Base-by-base conservation (phyloP, 31 red algal species). In the Endocladia muricata region DNA sequence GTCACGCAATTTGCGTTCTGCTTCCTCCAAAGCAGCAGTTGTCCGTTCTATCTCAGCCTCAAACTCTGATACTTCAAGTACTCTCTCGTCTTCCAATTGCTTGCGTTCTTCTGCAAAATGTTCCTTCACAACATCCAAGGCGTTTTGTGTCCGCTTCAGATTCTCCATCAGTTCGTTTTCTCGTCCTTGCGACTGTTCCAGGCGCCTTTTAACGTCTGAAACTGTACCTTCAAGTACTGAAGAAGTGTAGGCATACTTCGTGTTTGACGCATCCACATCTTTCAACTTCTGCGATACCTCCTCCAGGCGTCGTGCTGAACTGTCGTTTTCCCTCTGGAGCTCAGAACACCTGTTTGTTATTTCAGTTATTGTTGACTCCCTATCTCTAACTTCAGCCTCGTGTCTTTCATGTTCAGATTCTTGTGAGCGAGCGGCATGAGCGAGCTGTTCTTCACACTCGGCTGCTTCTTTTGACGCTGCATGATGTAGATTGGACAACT, bases 31-130 rank as follows among this genome's bases (percentile, higher is more conserved):
- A 22, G 29, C n/a, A 47, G 43, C n/a, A 44, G 26, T 47, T 17
- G 13, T 43, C 15, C 38, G 67, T 43, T 71, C 67, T 49, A 71
- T 44, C 51, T 71, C 67, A 25, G 29, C 38, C 38, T 71, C 67
- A 19, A 71, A 44, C 29, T 71, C 37, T 23, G n/a, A 0, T 21
- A 44, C 67, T n/a, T 25, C n/a, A 6, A 19, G 43, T 25, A 26
- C 37, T 42, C 37, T 23, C 30, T 17, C n/a, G 40, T 71, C 67
- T 21, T 71, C 40, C 34, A 71, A 42, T 5, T 38, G 7, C 32
- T 1, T 23, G 26, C 51, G 43, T 23, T 71, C 67, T 19, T 71
- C 32, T 21, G 32, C 67, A 1, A 71, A 71, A 15, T 37, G 17
- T 44, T 41, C 36, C 32, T 71, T 42, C 32, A 25, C 32, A 3